A percentile compares a stretch with the other conserved stretches of the same genome.
Evolutionary conservation across 352 stramenopile species (phyloP).

Genomic region (Phytophthora agathidicida): DNA sequence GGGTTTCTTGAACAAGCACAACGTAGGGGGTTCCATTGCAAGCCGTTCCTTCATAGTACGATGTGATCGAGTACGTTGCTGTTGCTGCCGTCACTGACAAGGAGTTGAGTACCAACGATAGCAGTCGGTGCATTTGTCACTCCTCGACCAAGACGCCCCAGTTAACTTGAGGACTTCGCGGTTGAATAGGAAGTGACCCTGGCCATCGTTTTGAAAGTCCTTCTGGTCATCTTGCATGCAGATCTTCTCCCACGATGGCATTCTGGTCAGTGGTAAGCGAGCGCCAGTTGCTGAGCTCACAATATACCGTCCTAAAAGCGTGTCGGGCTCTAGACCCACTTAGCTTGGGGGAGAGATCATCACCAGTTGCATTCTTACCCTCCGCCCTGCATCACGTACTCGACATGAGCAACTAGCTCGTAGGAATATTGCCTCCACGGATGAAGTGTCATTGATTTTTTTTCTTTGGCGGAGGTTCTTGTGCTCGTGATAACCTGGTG

Average conservation of each 20-base stretch:
- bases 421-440: too few species aligned
- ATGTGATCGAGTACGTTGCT: slow-evolving; percentile 7
- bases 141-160: neutral
- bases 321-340: too few species aligned
- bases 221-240: neutral
- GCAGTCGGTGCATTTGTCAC: slow-evolving; percentile 1
- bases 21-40: neutral
- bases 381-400: too few species aligned
- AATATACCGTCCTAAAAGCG: too few species aligned
- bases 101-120: neutral
- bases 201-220: neutral
- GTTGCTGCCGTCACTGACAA: neutral
- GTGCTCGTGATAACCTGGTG: neutral
- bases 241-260: slow-evolving; percentile 1
- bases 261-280: neutral
- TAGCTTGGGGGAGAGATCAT: too few species aligned
- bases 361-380: too few species aligned
- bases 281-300: too few species aligned
- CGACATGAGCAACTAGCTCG: too few species aligned
- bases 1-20: slow-evolving; percentile 9
- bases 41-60: slow-evolving; percentile 4
- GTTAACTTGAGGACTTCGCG: neutral
- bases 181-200: neutral
- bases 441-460: too few species aligned
- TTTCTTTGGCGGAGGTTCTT: neutral